Base-by-base conservation (phyloP, 2,329 filamentous ascomycete species). In the Fusarium napiforme region DNA sequence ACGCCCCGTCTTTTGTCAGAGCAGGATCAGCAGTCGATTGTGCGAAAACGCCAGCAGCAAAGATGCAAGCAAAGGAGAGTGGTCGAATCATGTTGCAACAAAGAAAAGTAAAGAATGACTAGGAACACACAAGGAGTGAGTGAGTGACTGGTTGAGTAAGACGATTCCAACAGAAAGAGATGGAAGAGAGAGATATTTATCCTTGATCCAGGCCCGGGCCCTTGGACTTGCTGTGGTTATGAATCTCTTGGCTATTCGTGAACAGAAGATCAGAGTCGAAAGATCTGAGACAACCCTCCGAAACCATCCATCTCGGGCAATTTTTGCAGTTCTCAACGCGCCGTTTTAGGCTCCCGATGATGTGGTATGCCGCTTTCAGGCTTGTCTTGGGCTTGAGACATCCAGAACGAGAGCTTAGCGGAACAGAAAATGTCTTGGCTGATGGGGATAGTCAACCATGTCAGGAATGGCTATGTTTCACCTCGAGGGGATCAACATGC, bases 41-140 rank as follows among this genome's bases (percentile, higher is more conserved):
- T 21, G 71, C 62, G 15, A 40, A 72, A 28, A 58, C 46, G 9
- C 62, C 59, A 64, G 55, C 62, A 39, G 56, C 46, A 21, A 74
- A 45, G n/a, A 67, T 28, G 36, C 59, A 47, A 43, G 67, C 50
- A 19, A 73, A 12, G 12, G 74, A 47, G n/a, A 69, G 23, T 50
- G 55, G 60, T 45, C 18, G 50, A 42, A 56, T 43, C 71, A 73
- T 73, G 14, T 53, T 63, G 46, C 19, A 28, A 57, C 21, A 72
- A 61, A 56, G 39, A 74, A 71, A 64, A 74, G 40, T 60, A 65
- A 58, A 61, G 62, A 73, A 61, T 70, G 70, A 73, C 59, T 74
- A 62, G 37, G 42, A 55, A 73, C 40, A 40, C 42, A 61, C 63
- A 67, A 67, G 52, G 46, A 63, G 50, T 65, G 47, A 69, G 46